Base-by-base conservation (phyloP, 2,329 filamentous ascomycete species). In the Penicillium sp. region DNA sequence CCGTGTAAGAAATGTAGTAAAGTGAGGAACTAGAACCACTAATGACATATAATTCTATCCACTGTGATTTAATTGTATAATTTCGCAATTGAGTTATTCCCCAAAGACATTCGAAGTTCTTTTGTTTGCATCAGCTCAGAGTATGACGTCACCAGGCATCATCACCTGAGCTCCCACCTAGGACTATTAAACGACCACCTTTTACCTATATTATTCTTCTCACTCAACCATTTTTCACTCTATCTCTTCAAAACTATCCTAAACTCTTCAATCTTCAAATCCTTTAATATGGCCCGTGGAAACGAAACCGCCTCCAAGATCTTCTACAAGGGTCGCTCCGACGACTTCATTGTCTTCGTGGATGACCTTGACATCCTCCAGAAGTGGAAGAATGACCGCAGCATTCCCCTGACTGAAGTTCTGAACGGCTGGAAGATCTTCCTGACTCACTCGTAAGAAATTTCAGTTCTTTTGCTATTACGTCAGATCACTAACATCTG, bases 371-470 rank as follows among this genome's bases (percentile, higher is more conserved):
- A 89, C 58, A 80, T 82, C 46, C 86, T 90, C 68, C 80, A 89
- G 75, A 87, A 93, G 75, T 97, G 93, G 93, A 85, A 87, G 80
- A 78, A 73, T 5, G 93, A 97, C 80, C 86, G 84, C 71, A 87
- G 83, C 30, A 79, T 94, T 30, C 89, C 94, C 36, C 78, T 97
- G 45, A 83, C 89, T 1, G 87, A 97, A 68, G 92, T 99, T 54
- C 83, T 97, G 53, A 90, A 87, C 56, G 83, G 88, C 8, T 97
- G 90, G 82, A 90, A 96, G 82, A 82, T 99, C 69, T 96, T 96
- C 69, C 80, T 88, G 41, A 96, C 91, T 35, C 89, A 95, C 80
- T 89, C 88, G 92, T 97, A 82, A 78, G 89, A 80, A 16, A 54
- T 50, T 26, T 49, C 14, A 16, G 9, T 30, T 17, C 31, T 19